phyloP scores from a whole-genome alignment of 192 early-diverging fungal genomes.

The Globomyces pollinis-pini region DNA sequence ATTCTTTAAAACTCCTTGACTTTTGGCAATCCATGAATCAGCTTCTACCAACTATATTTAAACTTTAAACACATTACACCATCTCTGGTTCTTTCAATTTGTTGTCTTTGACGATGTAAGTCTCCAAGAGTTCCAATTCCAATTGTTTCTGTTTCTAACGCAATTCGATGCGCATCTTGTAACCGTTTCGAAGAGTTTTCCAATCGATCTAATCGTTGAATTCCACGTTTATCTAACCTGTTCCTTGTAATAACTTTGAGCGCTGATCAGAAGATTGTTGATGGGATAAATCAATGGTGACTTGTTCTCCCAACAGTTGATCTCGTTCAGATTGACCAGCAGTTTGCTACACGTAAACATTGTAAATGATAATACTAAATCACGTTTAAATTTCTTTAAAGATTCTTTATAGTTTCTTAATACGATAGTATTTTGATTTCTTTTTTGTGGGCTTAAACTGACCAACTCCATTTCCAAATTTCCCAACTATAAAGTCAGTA shows the following conservation, averaged over 20 bases:
- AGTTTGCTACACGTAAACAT: not conserved
- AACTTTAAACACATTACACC: slow-evolving; percentile 43
- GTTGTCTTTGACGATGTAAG: slow-evolving; percentile 81
- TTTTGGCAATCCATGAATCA: slow-evolving; percentile 46
- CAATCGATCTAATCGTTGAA: slow-evolving; percentile 65
- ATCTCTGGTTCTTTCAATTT: slow-evolving; percentile 78
- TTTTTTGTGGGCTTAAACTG: slow-evolving; percentile 55
- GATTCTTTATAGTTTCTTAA: slow-evolving; percentile 71
- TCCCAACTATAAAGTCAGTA: slow-evolving; percentile 49
- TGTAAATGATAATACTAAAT: slow-evolving; percentile 45
- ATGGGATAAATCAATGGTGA: slow-evolving; percentile 25
- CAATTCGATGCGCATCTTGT: slow-evolving; percentile 81
- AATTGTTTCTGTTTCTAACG: slow-evolving; percentile 83
- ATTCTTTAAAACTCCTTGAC: slow-evolving; percentile 41
- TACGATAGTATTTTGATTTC: slow-evolving; percentile 58
- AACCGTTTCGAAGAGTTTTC: slow-evolving; percentile 68
- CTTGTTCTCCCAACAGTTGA: slow-evolving; percentile 29
- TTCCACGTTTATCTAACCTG: slow-evolving; percentile 61
- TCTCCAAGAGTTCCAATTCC: slow-evolving; percentile 78
- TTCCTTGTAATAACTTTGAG: slow-evolving; percentile 17
- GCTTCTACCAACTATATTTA: slow-evolving; percentile 31
- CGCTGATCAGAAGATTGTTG: not conserved
- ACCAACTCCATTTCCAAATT: slow-evolving; percentile 93
- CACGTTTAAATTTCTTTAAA: slow-evolving; percentile 68
- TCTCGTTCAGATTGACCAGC: slow-evolving; percentile 30